These are phyloP conservation scores for Ajuga chamaepitys DNA, from an alignment of 257 asterid species.

Conservation along the genomic window DNA sequence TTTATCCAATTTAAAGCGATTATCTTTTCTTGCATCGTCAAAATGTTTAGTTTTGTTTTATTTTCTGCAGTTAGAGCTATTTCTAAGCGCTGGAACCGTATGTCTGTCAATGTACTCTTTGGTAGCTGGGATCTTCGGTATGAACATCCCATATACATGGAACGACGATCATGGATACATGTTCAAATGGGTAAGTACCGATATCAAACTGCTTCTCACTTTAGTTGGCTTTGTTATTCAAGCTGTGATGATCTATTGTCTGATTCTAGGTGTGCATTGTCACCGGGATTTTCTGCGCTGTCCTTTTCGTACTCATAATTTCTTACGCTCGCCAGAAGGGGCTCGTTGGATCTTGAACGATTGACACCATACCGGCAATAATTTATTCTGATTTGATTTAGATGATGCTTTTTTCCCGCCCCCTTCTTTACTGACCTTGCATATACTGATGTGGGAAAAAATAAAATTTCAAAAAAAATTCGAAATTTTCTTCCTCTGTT, in stretches of 20 bases:
- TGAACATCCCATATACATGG: constrained; percentile 94
- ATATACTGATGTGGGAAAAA: background rate
- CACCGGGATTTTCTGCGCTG: constrained; percentile 21
- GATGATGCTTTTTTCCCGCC: background rate
- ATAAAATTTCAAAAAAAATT: too few relatives aligned
- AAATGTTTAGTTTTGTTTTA: background rate
- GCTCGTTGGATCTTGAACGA: constrained; percentile 60
- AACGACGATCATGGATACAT: constrained; percentile 39
- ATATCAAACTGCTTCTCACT: background rate
- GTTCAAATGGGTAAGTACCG: constrained; percentile 80
- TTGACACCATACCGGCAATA: background rate
- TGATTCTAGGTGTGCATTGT: constrained; percentile 44
- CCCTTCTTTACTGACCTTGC: background rate
- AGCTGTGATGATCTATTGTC: background rate
- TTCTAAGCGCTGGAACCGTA: constrained; percentile 78
- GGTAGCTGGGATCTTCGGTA: constrained; percentile 73
- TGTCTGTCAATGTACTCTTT: constrained; percentile 51
- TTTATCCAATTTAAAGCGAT: background rate
- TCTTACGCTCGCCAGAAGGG: constrained; percentile 72
- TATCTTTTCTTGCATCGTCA: background rate
- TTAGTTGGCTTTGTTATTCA: background rate
- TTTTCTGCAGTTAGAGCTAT: constrained; percentile 69
- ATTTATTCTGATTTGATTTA: background rate
- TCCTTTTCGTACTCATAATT: constrained; percentile 40
- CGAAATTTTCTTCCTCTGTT: too few relatives aligned